These are phyloP conservation scores for Nyctanthes arbortristis DNA, from an alignment of 257 asterid genomes.

Conservation along the genomic window DNA sequence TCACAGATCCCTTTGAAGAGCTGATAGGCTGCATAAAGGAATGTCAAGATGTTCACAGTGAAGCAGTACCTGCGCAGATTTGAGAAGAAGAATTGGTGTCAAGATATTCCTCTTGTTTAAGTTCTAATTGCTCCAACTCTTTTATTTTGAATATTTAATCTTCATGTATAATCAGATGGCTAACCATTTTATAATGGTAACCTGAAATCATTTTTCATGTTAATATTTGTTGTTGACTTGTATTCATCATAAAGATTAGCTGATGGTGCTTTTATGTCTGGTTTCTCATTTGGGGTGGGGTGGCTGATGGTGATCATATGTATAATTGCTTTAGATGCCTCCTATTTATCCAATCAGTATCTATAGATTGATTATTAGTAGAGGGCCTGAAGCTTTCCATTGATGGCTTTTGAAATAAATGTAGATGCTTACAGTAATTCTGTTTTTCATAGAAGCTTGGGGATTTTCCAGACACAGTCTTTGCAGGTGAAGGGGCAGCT, in stretches of 20 bases:
- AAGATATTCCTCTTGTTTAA: background rate
- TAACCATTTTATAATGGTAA: background rate
- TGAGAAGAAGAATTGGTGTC: slow-evolving; percentile 10
- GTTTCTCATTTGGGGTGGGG: no score
- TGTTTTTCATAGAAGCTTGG: slow-evolving; percentile 32
- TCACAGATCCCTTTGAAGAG: slow-evolving; percentile 57
- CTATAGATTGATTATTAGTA: background rate
- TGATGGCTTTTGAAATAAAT: slow-evolving; percentile 1
- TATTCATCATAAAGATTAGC: slow-evolving; percentile 1
- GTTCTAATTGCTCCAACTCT: background rate
- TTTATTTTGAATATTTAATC: background rate
- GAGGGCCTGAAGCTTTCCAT: background rate
- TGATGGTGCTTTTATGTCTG: background rate
- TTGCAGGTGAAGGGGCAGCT: slow-evolving; percentile 35
- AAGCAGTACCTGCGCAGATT: slow-evolving; percentile 47
- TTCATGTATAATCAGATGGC: background rate
- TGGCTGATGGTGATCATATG: no score
- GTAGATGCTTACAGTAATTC: slow-evolving; percentile 39
- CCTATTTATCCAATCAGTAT: background rate
- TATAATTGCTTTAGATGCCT: background rate
- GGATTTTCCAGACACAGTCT: slow-evolving; percentile 3
- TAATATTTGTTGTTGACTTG: background rate
- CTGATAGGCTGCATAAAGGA: slow-evolving; percentile 48
- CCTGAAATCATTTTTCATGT: background rate
- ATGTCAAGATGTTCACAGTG: slow-evolving; percentile 35